Conservation (phyloP, 176 grass and related monocot species). For the Eragrostis nindensis region DNA sequence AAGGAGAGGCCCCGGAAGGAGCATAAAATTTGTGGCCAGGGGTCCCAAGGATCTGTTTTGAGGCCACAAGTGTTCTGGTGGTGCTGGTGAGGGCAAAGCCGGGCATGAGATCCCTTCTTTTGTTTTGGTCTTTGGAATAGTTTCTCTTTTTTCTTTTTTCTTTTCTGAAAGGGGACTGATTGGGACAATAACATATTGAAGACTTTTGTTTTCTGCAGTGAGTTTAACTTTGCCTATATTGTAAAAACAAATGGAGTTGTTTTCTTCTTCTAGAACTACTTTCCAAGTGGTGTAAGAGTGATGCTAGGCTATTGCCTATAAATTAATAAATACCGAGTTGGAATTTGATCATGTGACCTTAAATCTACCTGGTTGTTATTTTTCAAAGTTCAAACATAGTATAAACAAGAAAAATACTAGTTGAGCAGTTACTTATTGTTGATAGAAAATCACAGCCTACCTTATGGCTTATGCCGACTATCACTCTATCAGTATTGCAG, state of each 20-base stretch:
- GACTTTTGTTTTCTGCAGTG: neutral
- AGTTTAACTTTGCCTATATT: neutral
- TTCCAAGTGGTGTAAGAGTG: no score
- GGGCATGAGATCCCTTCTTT: constrained; percentile 12
- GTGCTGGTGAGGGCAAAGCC: neutral
- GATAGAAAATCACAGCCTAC: no score
- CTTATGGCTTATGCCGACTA: neutral
- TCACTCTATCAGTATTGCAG: neutral
- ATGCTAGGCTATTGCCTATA: no score
- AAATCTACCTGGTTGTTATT: no score
- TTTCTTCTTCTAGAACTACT: neutral
- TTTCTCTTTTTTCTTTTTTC: neutral
- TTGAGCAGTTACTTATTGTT: no score
- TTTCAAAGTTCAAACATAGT: no score
- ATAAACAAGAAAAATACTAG: no score
- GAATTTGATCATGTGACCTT: no score
- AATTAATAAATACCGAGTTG: no score
- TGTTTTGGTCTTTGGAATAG: neutral
- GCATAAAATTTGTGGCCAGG: constrained; percentile 40
- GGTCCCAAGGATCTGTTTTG: constrained; percentile 45
- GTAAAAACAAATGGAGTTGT: neutral
- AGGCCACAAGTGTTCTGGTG: constrained; percentile 28
- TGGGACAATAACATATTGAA: neutral
- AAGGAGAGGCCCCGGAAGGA: constrained; percentile 17
- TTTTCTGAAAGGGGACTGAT: neutral